Evolutionary conservation across 2,329 filamentous ascomycete genomes (phyloP).

Genomic region (Cercospora sesami): DNA sequence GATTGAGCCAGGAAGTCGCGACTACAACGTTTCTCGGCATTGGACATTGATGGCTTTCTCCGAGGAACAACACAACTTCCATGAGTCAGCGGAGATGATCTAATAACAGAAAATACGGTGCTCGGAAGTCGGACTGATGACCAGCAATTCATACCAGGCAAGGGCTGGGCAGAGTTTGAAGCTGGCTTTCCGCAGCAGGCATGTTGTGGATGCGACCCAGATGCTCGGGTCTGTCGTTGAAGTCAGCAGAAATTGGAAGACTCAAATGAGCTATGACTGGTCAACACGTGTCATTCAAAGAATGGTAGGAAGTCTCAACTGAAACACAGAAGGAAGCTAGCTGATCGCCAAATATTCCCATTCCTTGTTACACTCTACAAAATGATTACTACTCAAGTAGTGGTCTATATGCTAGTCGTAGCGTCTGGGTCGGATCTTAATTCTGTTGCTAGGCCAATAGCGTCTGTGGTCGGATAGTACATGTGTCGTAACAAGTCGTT

Average conservation of each 20-base stretch:
- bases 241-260: not conserved
- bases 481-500: not conserved
- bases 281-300: not conserved
- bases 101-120: not conserved
- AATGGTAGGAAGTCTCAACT: not conserved
- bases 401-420: slow-evolving; percentile 10
- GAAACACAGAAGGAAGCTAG: not conserved
- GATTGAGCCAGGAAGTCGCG: not conserved
- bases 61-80: not conserved
- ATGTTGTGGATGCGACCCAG: not conserved
- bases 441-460: slow-evolving; percentile 10
- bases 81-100: not conserved
- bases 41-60: not conserved
- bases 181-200: not conserved
- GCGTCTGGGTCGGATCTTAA: slow-evolving; percentile 7
- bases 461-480: slow-evolving; percentile 7
- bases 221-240: not conserved
- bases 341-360: not conserved
- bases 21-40: not conserved
- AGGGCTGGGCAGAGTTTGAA: not conserved
- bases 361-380: not conserved
- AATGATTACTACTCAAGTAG: not conserved
- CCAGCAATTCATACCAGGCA: not conserved
- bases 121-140: not conserved
- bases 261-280: not conserved